A percentile compares a stretch with the other conserved stretches of the same genome.
Evolutionary conservation across 75 land plant species (phyloP).

Genomic region (Cunninghamia lanceolata): DNA sequence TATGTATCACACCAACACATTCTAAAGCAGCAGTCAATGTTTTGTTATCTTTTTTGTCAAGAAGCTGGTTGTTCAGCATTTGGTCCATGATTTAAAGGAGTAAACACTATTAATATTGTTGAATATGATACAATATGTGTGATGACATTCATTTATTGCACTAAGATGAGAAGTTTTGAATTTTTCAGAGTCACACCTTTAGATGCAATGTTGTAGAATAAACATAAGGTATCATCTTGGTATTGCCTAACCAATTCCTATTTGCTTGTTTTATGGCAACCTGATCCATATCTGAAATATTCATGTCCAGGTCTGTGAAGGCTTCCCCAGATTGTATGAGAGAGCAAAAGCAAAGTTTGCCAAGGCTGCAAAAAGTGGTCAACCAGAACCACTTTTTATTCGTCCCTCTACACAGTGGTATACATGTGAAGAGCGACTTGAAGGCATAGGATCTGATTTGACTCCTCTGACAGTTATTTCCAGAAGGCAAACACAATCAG

Average conservation of each 20-base stretch:
- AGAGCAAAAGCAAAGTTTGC: slow-evolving; percentile 50
- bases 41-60: neutral
- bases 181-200: neutral
- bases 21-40: neutral
- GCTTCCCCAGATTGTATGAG: slow-evolving; percentile 70
- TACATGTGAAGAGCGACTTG: slow-evolving; percentile 46
- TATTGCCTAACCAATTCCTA: neutral
- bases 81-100: neutral
- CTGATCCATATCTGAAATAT: neutral
- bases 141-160: neutral
- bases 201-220: neutral
- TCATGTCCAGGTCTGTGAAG: slow-evolving; percentile 48
- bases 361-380: slow-evolving; percentile 39
- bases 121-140: neutral
- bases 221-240: neutral
- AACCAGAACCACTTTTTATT: slow-evolving; percentile 71
- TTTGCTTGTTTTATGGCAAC: neutral
- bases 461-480: neutral
- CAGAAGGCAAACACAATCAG: slow-evolving; percentile 13
- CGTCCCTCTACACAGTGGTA: slow-evolving; percentile 95
- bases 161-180: neutral
- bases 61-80: neutral
- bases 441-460: slow-evolving; percentile 21
- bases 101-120: neutral
- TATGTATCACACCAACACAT: slow-evolving; percentile 3